phyloP scores from a whole-genome alignment of 306 rosid species.

The Astragalus membranaceus region DNA sequence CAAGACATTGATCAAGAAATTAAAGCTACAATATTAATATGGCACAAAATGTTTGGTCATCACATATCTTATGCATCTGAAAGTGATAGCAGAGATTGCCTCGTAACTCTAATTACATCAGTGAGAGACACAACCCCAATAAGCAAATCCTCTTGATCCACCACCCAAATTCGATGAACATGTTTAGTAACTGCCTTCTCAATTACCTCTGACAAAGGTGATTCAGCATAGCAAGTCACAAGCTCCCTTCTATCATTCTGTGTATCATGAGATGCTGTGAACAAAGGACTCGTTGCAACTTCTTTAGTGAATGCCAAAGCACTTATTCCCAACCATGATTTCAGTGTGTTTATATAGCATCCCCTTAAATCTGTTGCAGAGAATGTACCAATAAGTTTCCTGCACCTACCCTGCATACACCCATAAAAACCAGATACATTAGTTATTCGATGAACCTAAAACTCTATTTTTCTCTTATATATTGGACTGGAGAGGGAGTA shows the following conservation, averaged over 20 bases:
- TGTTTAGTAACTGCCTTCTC: constrained; percentile 53
- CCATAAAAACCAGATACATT: too few species aligned
- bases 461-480: too few species aligned
- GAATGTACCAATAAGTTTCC: constrained; percentile 61
- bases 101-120: constrained; percentile 55
- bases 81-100: constrained; percentile 36
- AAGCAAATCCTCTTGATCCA: constrained; percentile 63
- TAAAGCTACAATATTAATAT: not conserved
- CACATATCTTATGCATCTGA: not conserved
- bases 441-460: too few species aligned
- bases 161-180: constrained; percentile 86
- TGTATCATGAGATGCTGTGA: constrained; percentile 1
- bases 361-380: constrained; percentile 78
- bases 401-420: constrained; percentile 53
- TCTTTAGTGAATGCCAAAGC: constrained; percentile 58
- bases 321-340: constrained; percentile 63
- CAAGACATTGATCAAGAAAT: not conserved
- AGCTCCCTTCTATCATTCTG: constrained; percentile 33
- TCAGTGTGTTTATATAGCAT: constrained; percentile 48
- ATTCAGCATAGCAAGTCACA: constrained; percentile 47
- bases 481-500: too few species aligned
- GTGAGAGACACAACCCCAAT: constrained; percentile 65
- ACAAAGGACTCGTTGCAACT: constrained; percentile 31
- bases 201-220: constrained; percentile 44
- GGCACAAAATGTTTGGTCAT: too few species aligned